Evolutionary conservation across 148 eudicot genomes (phyloP).

Genomic region (Chenopodium quinoa): DNA sequence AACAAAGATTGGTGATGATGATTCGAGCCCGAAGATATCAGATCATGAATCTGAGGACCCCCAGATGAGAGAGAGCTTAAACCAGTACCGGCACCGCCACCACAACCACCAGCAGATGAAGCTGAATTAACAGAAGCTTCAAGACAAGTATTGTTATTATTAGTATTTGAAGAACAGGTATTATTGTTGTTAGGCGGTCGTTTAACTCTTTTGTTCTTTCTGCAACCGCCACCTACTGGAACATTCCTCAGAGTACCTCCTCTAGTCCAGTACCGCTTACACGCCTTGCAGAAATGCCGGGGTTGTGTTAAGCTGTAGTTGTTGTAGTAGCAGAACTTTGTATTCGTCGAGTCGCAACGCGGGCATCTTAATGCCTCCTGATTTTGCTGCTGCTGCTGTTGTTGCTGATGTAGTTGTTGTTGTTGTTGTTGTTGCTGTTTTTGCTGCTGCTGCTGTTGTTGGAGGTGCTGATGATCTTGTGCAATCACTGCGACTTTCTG

Average conservation of each 20-base stretch:
- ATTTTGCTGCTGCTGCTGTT: not conserved
- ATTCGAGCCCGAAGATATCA: slow-evolving; percentile 9
- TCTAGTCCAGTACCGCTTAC: slow-evolving; percentile 72
- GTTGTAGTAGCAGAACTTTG: slow-evolving; percentile 57
- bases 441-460: slow-evolving; percentile 21
- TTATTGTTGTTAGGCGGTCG: slow-evolving; percentile 14
- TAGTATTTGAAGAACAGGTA: slow-evolving; percentile 20
- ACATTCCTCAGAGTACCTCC: slow-evolving; percentile 67
- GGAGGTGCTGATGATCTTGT: slow-evolving; percentile 6
- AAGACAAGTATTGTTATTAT: not conserved
- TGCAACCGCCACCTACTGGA: slow-evolving; percentile 54
- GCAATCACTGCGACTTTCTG: slow-evolving; percentile 11
- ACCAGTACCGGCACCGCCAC: not conserved
- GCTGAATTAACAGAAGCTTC: slow-evolving; percentile 10
- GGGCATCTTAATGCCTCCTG: slow-evolving; percentile 37
- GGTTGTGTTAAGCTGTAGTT: slow-evolving; percentile 49
- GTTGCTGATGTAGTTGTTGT: too few species aligned
- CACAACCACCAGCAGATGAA: slow-evolving; percentile 1
- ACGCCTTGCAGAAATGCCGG: slow-evolving; percentile 66
- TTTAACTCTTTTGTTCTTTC: slow-evolving; percentile 57
- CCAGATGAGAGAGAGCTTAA: not conserved
- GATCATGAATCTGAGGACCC: slow-evolving; percentile 7
- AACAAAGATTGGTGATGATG: slow-evolving; percentile 25
- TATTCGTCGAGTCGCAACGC: slow-evolving; percentile 44
- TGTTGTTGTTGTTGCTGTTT: not conserved